phyloP scores from a whole-genome alignment of 768 basidiomycete species.

The Podaxis carcinomalis region DNA sequence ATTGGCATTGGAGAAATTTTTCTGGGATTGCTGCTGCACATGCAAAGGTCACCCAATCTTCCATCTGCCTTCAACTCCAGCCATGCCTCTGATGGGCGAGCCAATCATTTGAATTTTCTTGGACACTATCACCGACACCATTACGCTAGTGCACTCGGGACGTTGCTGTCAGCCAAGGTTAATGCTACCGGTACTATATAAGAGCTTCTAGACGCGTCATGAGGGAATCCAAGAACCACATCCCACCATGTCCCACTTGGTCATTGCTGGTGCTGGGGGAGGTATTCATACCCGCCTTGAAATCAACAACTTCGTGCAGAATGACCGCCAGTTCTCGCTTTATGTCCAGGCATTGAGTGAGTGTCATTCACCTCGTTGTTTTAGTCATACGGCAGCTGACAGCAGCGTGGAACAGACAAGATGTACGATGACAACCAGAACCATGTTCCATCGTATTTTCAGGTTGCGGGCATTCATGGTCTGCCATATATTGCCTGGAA shows the following conservation, averaged over 20 bases:
- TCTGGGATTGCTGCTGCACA: too few relatives aligned
- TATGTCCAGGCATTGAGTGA: conserved; percentile 47
- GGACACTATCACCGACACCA: too few relatives aligned
- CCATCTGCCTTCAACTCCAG: too few relatives aligned
- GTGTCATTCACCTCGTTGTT: conserved; percentile 13
- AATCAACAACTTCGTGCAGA: conserved; percentile 38
- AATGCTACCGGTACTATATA: too few relatives aligned
- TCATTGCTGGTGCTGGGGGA: conserved; percentile 22
- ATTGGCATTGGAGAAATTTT: too few relatives aligned
- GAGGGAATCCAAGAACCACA: too few relatives aligned
- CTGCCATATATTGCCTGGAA: conserved; percentile 43
- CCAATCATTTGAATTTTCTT: too few relatives aligned
- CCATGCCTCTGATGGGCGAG: too few relatives aligned
- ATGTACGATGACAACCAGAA: conserved; percentile 27
- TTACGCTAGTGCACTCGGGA: too few relatives aligned
- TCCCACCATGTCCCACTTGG: conserved; percentile 13
- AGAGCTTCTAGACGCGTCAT: too few relatives aligned
- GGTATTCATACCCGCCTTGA: conserved; percentile 36
- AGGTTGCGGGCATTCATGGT: conserved; percentile 50
- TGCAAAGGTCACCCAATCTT: too few relatives aligned
- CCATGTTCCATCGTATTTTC: conserved; percentile 35
- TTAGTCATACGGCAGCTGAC: conserved; percentile 13
- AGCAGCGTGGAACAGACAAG: conserved; percentile 17
- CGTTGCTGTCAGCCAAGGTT: too few relatives aligned
- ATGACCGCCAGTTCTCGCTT: conserved; percentile 42